Evolutionary conservation across 2,329 filamentous ascomycete species (phyloP).

Genomic region (Achaetomium macrosporum): DNA sequence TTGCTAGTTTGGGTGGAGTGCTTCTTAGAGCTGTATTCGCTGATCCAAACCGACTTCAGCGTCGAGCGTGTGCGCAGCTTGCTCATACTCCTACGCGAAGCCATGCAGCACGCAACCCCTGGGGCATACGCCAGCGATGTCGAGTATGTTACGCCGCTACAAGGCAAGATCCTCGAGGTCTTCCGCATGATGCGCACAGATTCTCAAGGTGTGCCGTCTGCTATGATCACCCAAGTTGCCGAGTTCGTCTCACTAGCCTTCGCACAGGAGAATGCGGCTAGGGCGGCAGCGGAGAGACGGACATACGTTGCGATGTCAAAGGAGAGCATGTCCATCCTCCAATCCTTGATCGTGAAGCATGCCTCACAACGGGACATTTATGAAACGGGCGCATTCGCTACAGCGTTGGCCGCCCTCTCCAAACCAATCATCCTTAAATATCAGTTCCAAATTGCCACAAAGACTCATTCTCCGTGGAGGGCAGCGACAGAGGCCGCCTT

Average conservation of each 20-base stretch:
- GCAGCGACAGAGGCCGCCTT: constrained; percentile 68
- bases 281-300: constrained; percentile 46
- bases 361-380: constrained; percentile 63
- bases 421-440: constrained; percentile 76
- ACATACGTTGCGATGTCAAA: constrained; percentile 90
- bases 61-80: constrained; percentile 60
- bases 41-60: constrained; percentile 61
- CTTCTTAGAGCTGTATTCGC: constrained; percentile 69
- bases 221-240: constrained; percentile 63
- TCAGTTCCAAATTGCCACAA: constrained; percentile 64
- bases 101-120: constrained; percentile 64
- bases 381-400: constrained; percentile 57
- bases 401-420: constrained; percentile 60
- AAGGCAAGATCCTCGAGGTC: constrained; percentile 62
- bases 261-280: constrained; percentile 31
- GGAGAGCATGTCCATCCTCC: constrained; percentile 65
- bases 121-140: constrained; percentile 65
- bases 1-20: constrained; percentile 78
- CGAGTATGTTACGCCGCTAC: constrained; percentile 67
- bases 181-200: constrained; percentile 64
- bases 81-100: constrained; percentile 62
- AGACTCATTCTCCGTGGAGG: constrained; percentile 68
- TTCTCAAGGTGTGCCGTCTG: constrained; percentile 56
- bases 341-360: constrained; percentile 54
- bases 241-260: constrained; percentile 69